Evolutionary conservation across 192 early-diverging fungal genomes (phyloP).

Genomic region (Anaeromyces robustus): DNA sequence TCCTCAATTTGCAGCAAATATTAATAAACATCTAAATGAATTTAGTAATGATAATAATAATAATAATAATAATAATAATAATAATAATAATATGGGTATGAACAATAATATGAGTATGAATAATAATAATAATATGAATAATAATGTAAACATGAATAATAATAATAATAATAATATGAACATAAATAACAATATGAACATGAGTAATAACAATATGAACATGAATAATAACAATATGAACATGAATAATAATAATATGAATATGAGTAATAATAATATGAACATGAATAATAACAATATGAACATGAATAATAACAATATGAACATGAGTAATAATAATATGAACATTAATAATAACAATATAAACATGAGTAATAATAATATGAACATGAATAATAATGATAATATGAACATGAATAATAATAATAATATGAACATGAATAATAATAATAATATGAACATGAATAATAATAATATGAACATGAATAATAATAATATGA

Average conservation of each 20-base stretch:
- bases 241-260: too few relatives aligned
- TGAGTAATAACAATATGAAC: neutral
- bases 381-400: neutral
- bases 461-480: neutral
- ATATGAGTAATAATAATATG: too few relatives aligned
- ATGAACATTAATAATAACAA: too few relatives aligned
- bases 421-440: neutral
- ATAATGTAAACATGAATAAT: neutral
- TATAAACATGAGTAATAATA: too few relatives aligned
- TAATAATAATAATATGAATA: neutral
- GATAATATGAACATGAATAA: neutral
- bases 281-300: too few relatives aligned
- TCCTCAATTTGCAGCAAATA: neutral
- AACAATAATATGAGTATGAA: neutral
- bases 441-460: neutral
- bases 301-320: too few relatives aligned
- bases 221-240: neutral
- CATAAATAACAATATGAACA: neutral
- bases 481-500: neutral
- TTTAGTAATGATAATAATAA: neutral
- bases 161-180: neutral
- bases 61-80: neutral
- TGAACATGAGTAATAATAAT: too few relatives aligned
- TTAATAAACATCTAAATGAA: neutral
- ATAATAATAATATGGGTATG: neutral